These are phyloP conservation scores for Isatis lusitanica DNA, from an alignment of 441 rosid genomes.

Conservation along the genomic window DNA sequence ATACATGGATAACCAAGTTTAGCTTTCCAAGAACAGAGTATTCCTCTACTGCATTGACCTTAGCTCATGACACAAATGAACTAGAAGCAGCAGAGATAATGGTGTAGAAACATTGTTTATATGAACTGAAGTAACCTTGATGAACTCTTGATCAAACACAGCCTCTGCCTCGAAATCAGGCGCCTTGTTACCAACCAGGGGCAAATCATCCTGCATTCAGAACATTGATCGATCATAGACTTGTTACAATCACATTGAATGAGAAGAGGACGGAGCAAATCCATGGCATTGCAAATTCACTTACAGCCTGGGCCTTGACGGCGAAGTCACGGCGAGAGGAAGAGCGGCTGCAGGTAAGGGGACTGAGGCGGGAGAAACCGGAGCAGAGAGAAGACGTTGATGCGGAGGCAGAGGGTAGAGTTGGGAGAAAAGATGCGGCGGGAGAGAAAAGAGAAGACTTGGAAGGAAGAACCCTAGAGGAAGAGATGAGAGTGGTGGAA, in stretches of 20 bases:
- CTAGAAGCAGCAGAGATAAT: not conserved
- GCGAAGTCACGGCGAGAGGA: not conserved
- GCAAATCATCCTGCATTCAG: constrained; percentile 49
- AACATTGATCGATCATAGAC: not conserved
- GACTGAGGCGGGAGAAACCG: not conserved
- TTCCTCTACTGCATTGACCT: not conserved
- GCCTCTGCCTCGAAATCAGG: constrained; percentile 91
- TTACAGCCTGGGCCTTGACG: constrained; percentile 2
- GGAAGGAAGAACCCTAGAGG: not conserved
- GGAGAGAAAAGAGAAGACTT: not conserved
- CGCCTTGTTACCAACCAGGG: constrained; percentile 59
- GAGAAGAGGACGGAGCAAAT: not conserved
- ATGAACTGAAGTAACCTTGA: constrained; percentile 43
- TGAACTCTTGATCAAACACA: constrained; percentile 81
- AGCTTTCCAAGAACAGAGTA: not conserved
- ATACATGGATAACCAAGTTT: not conserved
- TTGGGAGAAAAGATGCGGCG: not conserved
- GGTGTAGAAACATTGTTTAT: not conserved
- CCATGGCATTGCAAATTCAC: not conserved
- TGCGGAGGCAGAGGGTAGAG: not conserved
- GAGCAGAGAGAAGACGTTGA: not conserved
- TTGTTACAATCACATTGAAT: not conserved
- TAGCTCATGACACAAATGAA: not conserved
- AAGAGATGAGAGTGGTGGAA: not conserved
- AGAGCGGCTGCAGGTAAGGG: not conserved